Base-by-base conservation (phyloP, 2,329 filamentous ascomycete species). In the Aspergillus fumigatus region DNA sequence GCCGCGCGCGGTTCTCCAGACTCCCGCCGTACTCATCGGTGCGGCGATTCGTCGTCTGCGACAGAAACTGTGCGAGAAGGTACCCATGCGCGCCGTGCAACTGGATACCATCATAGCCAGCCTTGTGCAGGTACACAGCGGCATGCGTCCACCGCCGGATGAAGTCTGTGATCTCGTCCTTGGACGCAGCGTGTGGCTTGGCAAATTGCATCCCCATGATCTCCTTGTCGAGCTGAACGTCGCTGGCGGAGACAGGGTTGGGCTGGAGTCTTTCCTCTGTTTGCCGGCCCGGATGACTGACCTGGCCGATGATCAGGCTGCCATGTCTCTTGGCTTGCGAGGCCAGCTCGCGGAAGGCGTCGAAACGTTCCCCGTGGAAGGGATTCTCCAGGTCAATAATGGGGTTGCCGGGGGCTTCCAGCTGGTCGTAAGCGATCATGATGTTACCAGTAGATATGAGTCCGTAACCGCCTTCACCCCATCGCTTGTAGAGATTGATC, bases 1-100 rank as follows among this genome's bases (percentile, higher is more conserved):
- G 67, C n/a, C 86, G 80, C n/a, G 76, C 82, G 58, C 86, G 82
- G 75, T 88, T 88, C 65, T 84, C 82, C 61, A 88, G 84, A 67
- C 77, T 79, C 55, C 87, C 86, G 52, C 87, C 86, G 68, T 88
- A 89, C 53, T 79, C 64, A 68, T 88, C 86, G 23, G 82, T 88
- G 49, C 86, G 80, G 70, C 77, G 66, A 62, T 86, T 86, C 0
- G 75, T 77, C 26, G 73, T 76, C 1, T 75, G 70, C 4, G 77
- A 79, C 19, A 86, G 66, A 65, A 86, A 86, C 58, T 84, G 80
- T 6, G 79, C 75, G 0, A 86, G 69, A 2, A 87, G 73, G 63
- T 84, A 86, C 1, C 84, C 84, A 59, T 87, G 83, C 1, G 81
- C 82, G 14, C 71, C 79, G 62, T 84, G 82, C 9, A 84, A 69